phyloP scores from a whole-genome alignment of 306 rosid genomes.

The Cercis canadensis region DNA sequence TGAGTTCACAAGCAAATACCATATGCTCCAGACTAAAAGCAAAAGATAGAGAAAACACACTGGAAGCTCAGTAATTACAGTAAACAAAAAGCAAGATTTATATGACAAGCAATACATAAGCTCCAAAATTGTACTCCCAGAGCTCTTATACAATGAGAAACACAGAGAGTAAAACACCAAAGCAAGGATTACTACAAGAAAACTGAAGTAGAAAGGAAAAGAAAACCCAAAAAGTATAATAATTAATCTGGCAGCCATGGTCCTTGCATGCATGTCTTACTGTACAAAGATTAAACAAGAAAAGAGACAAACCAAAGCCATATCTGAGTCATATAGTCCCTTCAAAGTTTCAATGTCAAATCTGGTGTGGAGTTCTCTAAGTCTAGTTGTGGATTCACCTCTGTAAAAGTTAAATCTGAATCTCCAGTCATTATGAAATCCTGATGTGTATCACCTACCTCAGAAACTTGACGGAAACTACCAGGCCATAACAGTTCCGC shows the following conservation, averaged over 20 bases:
- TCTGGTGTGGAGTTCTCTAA: constrained; percentile 67
- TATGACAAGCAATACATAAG: constrained; percentile 53
- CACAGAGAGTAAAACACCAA: constrained; percentile 46
- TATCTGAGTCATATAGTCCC: constrained; percentile 30
- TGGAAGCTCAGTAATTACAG: constrained; percentile 33
- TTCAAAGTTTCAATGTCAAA: constrained; percentile 82
- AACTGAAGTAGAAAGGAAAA: constrained; percentile 32
- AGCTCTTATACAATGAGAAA: constrained; percentile 58
- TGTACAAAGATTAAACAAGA: constrained; percentile 54
- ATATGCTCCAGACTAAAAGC: constrained; percentile 8
- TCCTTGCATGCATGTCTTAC: constrained; percentile 52
- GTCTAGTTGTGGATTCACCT: constrained; percentile 54
- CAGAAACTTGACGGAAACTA: constrained; percentile 68
- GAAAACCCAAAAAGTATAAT: constrained; percentile 29
- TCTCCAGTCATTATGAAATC: constrained; percentile 55
- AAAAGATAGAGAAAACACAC: constrained; percentile 18
- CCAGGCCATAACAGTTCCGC: constrained; percentile 84
- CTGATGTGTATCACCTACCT: constrained; percentile 49
- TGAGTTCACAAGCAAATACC: background rate
- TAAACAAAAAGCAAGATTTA: constrained; percentile 44
- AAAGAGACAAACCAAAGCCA: constrained; percentile 42
- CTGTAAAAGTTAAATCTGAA: constrained; percentile 57
- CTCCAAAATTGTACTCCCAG: constrained; percentile 50
- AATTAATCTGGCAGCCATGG: constrained; percentile 46
- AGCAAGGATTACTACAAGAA: constrained; percentile 36